phyloP scores from a whole-genome alignment of 257 asterid genomes.

The Nicotiana paniculata region DNA sequence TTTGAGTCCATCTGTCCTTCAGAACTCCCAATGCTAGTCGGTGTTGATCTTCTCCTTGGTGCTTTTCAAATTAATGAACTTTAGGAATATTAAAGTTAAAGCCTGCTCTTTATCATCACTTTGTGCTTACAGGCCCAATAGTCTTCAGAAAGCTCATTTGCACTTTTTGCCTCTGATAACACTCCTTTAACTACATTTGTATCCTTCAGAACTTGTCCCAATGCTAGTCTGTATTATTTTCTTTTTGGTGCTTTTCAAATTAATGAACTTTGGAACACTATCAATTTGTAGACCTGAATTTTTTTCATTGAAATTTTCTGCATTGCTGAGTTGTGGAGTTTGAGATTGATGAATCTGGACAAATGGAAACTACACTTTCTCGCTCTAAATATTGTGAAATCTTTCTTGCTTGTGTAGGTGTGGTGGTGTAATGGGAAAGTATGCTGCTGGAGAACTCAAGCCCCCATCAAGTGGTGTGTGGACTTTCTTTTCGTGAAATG shows the following conservation, averaged over 20 bases:
- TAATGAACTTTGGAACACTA: neutral
- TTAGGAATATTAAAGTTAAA: neutral
- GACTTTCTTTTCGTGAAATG: slow-evolving; percentile 1
- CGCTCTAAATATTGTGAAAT: neutral
- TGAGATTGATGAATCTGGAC: neutral
- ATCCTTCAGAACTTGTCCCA: neutral
- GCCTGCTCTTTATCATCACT: too few species aligned
- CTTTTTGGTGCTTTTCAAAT: neutral
- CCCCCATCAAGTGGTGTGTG: slow-evolving; percentile 87
- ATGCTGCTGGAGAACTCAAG: slow-evolving; percentile 95
- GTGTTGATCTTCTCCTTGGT: neutral
- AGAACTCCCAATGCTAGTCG: neutral
- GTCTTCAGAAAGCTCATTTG: too few species aligned
- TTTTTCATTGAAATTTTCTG: neutral
- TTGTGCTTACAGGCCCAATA: too few species aligned
- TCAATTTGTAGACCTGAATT: neutral
- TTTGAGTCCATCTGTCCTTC: neutral
- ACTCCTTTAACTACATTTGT: too few species aligned
- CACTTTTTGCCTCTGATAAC: too few species aligned
- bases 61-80: neutral
- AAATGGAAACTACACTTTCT: neutral
- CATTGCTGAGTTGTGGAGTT: neutral
- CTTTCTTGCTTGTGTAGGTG: slow-evolving; percentile 46
- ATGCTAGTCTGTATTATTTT: neutral
- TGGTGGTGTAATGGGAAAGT: slow-evolving; percentile 99